Evolutionary conservation across 129 eudicot species (phyloP), one percentile per base, ranked within the genome.

Genomic region (Tagetes erecta): DNA sequence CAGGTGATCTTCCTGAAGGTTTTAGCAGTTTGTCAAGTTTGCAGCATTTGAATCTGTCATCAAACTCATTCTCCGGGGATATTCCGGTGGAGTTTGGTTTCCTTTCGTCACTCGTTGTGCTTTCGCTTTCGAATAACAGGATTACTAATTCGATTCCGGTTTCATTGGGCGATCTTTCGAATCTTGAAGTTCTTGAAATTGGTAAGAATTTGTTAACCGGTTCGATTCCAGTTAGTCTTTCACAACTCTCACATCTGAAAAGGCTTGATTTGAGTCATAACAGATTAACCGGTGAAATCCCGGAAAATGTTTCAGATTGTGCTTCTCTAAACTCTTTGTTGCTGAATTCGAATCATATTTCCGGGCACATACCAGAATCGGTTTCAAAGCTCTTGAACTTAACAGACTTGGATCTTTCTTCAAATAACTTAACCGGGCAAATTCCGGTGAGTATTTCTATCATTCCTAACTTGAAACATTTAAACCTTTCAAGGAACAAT

Each of bases 1-100:
- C 86, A 13, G 97, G 97, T 31, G 81, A 83, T 56, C 81, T 89
- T 72, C 96, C 96, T 35, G 89, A 89, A 87, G 97, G 97, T 55
- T 89, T 92, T 55, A 92, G 92, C 76, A 92, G 96, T 79, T 83
- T 92, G 71, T 81, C 87, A 8, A 64, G 82, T 73, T 69, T 92
- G 38, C 77, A 82, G 55, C 69, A 83, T 80, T 69, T 92, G 69
- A 92, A 92, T 78, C 76, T 92, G 2, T 86, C 96, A 41, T 83
- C 87, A 3, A 92, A 92, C 82, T 53, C 76, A 5, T 92, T 89
- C 58, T 73, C 89, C 5, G 96, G 93, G 33, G 53, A 70, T 40
- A 83, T 92, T 66, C 97, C 97, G 13, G 66, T 56, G 1, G 90
- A 82, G 60, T 92, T 64, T 80, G 91, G 96, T 13, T 92, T 87